Evolutionary conservation across 1,139 yeast genomes (phyloP).

Genomic region (Suhomyces ambrosiae): DNA sequence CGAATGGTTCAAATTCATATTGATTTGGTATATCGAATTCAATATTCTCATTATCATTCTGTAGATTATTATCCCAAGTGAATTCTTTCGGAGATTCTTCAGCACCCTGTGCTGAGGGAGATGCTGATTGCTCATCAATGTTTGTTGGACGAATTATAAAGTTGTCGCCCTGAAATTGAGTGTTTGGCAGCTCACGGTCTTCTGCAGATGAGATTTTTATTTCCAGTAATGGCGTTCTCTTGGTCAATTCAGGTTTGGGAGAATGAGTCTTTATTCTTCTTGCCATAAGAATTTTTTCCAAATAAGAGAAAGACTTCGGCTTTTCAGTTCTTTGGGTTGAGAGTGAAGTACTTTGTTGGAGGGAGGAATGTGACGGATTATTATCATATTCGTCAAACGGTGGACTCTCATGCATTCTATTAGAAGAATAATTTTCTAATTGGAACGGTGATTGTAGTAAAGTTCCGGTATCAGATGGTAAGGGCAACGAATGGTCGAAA

Average conservation of each 20-base stretch:
- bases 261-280: constrained; percentile 14
- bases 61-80: background rate
- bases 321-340: background rate
- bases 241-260: constrained; percentile 2
- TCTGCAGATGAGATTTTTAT: background rate
- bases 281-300: constrained; percentile 32
- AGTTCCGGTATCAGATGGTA: constrained; percentile 21
- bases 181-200: background rate
- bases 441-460: constrained; percentile 17
- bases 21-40: background rate
- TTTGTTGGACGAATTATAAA: background rate
- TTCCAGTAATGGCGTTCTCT: background rate
- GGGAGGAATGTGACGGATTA: background rate
- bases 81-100: too few species aligned
- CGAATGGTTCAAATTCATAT: background rate
- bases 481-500: constrained; percentile 30
- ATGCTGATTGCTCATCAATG: too few species aligned
- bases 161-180: background rate
- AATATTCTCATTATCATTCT: background rate
- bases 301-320: constrained; percentile 25
- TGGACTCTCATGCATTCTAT: background rate
- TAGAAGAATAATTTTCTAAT: constrained; percentile 4
- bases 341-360: too few species aligned
- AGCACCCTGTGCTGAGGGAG: too few species aligned
- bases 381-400: constrained; percentile 7